Evolutionary conservation across 139 green algal genomes (phyloP), one percentile per base, ranked within the genome.

Genomic region (Monoraphidium neglectum): DNA sequence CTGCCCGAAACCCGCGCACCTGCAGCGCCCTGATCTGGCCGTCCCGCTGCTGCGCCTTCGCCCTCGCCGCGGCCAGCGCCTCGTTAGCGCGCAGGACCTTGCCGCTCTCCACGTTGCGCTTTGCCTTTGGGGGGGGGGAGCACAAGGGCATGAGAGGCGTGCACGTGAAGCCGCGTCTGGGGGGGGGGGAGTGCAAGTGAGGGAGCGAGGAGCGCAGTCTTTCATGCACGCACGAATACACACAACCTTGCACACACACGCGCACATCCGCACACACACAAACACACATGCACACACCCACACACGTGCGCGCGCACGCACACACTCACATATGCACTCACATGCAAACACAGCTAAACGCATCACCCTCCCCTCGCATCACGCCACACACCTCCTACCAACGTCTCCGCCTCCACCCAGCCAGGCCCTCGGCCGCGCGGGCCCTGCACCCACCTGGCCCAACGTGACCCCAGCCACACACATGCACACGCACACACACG

Each of bases 41-140:
- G 49, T 82, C 26, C 59, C 70, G n/a, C 35, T 57, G 37, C 0
- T 61, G 36, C 40, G 16, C 28, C 38, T n/a, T 24, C 51, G 67
- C 16, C 10, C 33, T n/a, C 76, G 77, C 51, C 59, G 26, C 47
- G 5, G 46, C 51, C 23, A 87, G 37, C 38, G 81, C 68, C 78
- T 94, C 87, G 5, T 89, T 82, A 43, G 88, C 90, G 70, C 93
- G 86, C 64, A 90, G 86, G 13, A 89, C 82, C 32, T 79, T 71
- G n/a, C 81, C 86, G 56, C 67, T 86, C 84, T 92, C 90, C 18
- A 81, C 77, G 61, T 93, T 93, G 57, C 83, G 83, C 75, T 87
- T 90, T 56, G 87, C 87, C 82, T 90, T 74, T 46, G 46, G 6
- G 2, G 3, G 2, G 43, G 15, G 21, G 38, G 38, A 3, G 3